phyloP scores from a whole-genome alignment of 2,329 filamentous ascomycete species.

The Dendryphion nanum region DNA sequence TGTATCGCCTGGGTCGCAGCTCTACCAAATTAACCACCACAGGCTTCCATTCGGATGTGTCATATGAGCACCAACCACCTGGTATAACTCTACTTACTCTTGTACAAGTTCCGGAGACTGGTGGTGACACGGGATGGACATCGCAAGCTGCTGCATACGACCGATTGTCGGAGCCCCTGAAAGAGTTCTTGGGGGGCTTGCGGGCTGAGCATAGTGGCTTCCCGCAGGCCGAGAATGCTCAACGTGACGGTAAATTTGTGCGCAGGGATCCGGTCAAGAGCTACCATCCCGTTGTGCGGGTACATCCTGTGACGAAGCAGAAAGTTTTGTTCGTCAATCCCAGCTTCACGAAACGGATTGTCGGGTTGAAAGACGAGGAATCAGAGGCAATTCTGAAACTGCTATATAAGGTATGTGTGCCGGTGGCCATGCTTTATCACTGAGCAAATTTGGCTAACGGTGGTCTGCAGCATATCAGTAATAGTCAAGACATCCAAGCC shows the following conservation, averaged over 20 bases:
- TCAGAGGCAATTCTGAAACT: conserved; percentile 72
- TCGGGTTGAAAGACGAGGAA: conserved; percentile 80
- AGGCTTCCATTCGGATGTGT: conserved; percentile 51
- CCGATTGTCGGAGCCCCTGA: conserved; percentile 24
- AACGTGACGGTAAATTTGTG: conserved; percentile 14
- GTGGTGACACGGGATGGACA: conserved; percentile 49
- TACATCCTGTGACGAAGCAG: conserved; percentile 74
- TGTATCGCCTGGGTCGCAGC: conserved; percentile 24
- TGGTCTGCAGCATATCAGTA: conserved; percentile 60
- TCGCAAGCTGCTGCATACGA: conserved; percentile 47
- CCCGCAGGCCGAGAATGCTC: conserved; percentile 72
- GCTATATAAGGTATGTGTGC: conserved; percentile 52
- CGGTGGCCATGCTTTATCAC: conserved; percentile 14
- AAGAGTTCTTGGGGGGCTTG: conserved; percentile 56
- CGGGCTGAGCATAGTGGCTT: conserved; percentile 72
- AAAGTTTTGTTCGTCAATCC: conserved; percentile 79
- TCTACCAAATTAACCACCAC: conserved; percentile 39
- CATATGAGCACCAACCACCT: conserved; percentile 48
- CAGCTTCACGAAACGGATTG: conserved; percentile 76
- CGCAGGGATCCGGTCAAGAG: conserved; percentile 36
- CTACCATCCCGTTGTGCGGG: conserved; percentile 60
- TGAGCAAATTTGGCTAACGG: conserved; percentile 30
- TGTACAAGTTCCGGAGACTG: conserved; percentile 50
- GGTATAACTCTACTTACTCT: conserved; percentile 50
- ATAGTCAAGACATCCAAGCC: conserved; percentile 67